Base-by-base conservation (phyloP, 495 filamentous ascomycete species). In the Elasticomyces elasticus region DNA sequence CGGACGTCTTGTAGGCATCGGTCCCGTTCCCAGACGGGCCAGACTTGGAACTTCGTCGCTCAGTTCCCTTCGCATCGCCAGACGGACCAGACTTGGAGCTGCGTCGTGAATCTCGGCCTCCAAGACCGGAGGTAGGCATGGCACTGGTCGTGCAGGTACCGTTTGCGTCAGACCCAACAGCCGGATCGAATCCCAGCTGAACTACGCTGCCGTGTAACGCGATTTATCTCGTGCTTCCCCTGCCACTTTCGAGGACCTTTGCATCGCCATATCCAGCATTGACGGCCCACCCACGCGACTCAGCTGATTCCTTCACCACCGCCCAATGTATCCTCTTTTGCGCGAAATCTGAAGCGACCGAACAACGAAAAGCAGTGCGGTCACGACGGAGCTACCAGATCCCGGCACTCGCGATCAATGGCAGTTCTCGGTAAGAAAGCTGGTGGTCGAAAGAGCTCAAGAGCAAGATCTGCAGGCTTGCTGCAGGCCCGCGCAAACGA, bases 11-110 rank as follows among this genome's bases (percentile, higher is more conserved):
- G 19, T 24, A 11, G 23, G 49, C 49, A 43, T 58, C 55, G 25
- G 40, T 24, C 17, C 49, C 43, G 25, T 48, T 24, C 17, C 49
- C 43, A 7, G 52, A 40, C 28, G 30, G 42, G n/a, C 43, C 33
- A 28, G 52, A 48, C 52, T 55, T 55, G 44, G 52, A 55, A 19
- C 43, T 27, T 12, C 51, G 51, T 46, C 51, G 23, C 49, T 40
- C 35, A 5, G 35, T 5, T 5, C 4, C 20, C 5, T 17, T 23
- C 5, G 42, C 38, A 28, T 28, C 25, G 38, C 49, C 49, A 22
- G 52, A 47, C 4, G 20, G 22, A n/a, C 50, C 50, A 22, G 50
- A 52, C 42, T 55, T 55, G 17, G 52, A 55, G 44, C 52, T 55
- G 25, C 53, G 44, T 5, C 53, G 44, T 22, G 53, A 51, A 19